Conservation (phyloP, 108 stramenopile genomes). For the Skeletonema potamos region DNA sequence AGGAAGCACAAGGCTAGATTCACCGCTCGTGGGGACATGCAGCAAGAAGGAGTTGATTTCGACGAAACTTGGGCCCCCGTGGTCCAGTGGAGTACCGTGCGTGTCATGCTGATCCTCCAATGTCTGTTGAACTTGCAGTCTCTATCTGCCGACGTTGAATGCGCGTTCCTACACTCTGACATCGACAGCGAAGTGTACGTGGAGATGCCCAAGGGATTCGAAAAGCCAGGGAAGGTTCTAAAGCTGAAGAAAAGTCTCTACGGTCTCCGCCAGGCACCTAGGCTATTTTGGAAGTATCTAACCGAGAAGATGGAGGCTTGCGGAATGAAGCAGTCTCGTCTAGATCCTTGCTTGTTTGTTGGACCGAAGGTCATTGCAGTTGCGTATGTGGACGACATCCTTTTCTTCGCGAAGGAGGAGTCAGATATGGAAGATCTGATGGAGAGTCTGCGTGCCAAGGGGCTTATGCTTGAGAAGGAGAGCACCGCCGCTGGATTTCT, state of each 20-base stretch:
- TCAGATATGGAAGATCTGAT: constrained; percentile 9
- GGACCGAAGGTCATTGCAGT: constrained; percentile 23
- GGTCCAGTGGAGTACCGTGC: background rate
- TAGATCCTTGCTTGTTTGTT: constrained; percentile 57
- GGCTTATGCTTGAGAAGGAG: constrained; percentile 8
- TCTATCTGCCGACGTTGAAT: constrained; percentile 25
- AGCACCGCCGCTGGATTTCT: constrained; percentile 21
- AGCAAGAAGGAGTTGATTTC: constrained; percentile 30
- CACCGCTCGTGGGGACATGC: constrained; percentile 42
- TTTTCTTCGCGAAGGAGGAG: constrained; percentile 1
- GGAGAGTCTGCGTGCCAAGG: background rate
- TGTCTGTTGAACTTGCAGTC: background rate
- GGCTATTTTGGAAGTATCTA: constrained; percentile 35
- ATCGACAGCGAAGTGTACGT: constrained; percentile 42
- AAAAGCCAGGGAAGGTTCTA: background rate
- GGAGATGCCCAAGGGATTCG: constrained; percentile 38
- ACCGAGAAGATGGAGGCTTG: background rate
- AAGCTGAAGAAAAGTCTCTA: constrained; percentile 36
- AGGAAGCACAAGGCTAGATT: constrained; percentile 42
- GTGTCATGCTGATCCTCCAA: background rate
- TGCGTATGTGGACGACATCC: constrained; percentile 48
- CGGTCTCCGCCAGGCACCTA: constrained; percentile 25
- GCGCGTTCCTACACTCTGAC: constrained; percentile 53
- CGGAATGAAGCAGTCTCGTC: constrained; percentile 11
- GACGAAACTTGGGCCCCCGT: constrained; percentile 20